These are phyloP conservation scores for Moniliophthora roreri DNA, from an alignment of 1,284 basidiomycete genomes.

Conservation along the genomic window DNA sequence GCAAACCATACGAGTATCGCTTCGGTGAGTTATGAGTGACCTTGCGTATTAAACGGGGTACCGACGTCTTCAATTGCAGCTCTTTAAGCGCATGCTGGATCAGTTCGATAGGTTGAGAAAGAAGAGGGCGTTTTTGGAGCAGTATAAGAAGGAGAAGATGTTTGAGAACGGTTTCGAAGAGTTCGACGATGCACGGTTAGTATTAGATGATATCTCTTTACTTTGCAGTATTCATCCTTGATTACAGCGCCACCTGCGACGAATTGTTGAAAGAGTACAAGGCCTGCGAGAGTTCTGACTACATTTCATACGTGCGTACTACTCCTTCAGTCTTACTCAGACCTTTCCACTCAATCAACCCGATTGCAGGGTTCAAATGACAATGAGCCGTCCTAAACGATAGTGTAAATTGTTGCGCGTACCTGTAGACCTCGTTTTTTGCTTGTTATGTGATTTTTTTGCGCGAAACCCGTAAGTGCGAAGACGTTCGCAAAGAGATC, in stretches of 20 bases:
- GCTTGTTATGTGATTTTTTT: too few relatives aligned
- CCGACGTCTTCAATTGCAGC: constrained; percentile 42
- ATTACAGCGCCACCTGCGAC: constrained; percentile 75
- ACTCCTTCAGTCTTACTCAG: background rate
- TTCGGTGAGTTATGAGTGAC: constrained; percentile 57
- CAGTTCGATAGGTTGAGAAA: constrained; percentile 91
- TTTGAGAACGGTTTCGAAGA: constrained; percentile 91
- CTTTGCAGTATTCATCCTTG: constrained; percentile 5
- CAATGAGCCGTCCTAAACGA: constrained; percentile 6
- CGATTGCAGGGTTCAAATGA: constrained; percentile 11
- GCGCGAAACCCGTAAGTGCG: too few relatives aligned
- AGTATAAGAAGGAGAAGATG: constrained; percentile 96
- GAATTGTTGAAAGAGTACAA: constrained; percentile 90
- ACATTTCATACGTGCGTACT: constrained; percentile 43
- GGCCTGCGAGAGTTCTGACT: constrained; percentile 90
- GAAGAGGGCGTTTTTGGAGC: constrained; percentile 94
- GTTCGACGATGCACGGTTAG: constrained; percentile 90
- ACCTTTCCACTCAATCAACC: background rate
- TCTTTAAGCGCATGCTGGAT: constrained; percentile 95
- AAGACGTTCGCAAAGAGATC: too few relatives aligned
- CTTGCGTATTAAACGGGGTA: background rate
- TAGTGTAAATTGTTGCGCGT: too few relatives aligned
- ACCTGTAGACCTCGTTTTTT: too few relatives aligned
- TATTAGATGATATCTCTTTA: constrained; percentile 7
- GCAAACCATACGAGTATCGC: constrained; percentile 99